phyloP scores from a whole-genome alignment of 768 basidiomycete species.

The Boletales sp. region DNA sequence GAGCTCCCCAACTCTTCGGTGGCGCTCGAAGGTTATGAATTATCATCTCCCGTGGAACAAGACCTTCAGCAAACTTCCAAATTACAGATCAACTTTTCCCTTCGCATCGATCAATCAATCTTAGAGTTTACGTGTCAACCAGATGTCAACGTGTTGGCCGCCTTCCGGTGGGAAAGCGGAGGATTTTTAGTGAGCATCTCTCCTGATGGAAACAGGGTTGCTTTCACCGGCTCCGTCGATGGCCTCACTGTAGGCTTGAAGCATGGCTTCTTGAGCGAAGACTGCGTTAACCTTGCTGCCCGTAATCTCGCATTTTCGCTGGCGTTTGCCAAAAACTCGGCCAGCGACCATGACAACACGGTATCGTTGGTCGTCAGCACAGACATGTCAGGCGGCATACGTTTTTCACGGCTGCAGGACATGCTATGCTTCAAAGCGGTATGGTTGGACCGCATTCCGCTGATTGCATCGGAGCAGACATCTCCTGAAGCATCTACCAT shows the following conservation, averaged over 20 bases:
- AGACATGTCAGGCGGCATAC: constrained; percentile 72
- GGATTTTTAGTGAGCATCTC: constrained; percentile 81
- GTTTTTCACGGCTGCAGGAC: constrained; percentile 86
- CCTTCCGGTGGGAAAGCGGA: constrained; percentile 90
- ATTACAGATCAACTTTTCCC: constrained; percentile 77
- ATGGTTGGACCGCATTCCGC: constrained; percentile 85
- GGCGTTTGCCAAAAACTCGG: constrained; percentile 54
- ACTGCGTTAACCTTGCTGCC: constrained; percentile 75
- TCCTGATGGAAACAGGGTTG: constrained; percentile 66
- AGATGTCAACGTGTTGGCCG: constrained; percentile 89
- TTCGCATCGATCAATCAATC: constrained; percentile 88
- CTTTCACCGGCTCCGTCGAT: constrained; percentile 75
- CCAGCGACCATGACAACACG: constrained; percentile 40
- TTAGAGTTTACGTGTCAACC: constrained; percentile 86
- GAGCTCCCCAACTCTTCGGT: constrained; percentile 12
- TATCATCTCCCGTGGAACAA: constrained; percentile 16
- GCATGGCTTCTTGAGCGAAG: constrained; percentile 82
- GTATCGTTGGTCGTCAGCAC: constrained; percentile 83
- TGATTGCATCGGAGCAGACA: constrained; percentile 48
- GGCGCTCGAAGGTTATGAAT: constrained; percentile 4
- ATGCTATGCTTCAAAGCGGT: constrained; percentile 94
- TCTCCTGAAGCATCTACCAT: constrained; percentile 18
- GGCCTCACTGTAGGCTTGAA: constrained; percentile 79
- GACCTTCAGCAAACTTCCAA: constrained; percentile 34
- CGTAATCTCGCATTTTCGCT: constrained; percentile 80